Base-by-base conservation (phyloP, 768 basidiomycete genomes). In the Leccinellum luteum region DNA sequence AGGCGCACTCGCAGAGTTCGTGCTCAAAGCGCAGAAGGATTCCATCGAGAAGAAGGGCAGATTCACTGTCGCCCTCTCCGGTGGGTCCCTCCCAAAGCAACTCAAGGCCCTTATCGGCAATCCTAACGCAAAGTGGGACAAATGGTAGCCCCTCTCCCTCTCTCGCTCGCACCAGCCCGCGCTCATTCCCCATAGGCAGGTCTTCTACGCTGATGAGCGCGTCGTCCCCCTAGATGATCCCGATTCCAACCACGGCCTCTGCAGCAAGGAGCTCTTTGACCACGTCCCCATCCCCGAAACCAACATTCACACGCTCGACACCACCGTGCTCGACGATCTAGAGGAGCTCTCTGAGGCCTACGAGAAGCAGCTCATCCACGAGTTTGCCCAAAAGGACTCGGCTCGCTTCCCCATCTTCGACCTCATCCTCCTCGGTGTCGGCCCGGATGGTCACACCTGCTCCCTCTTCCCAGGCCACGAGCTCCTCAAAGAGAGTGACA, bases 351-450 rank as follows among this genome's bases (percentile, higher is more conserved):
- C 87, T 3, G 90, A 92, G 68, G 81, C 83, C 2, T 92, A 94
- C 70, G 90, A 92, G 72, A 83, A 86, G 66, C 78, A 84, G 69
- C 89, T 99, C 70, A 93, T 98, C 68, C 80, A 73, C 58, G 89
- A 90, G 70, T 99, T 99, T 69, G 97, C 95, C 0, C 86, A 89
- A 69, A 91, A 87, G 70, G 93, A 98, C 71, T 81, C 94, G 5
- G 96, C 96, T 17, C 87, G 95, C 59, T 98, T 98, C 82, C 97
- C 97, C 60, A 80, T 97, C 52, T 98, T 99, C 73, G 97, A 99
- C 71, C 85, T 99, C 70, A 90, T 98, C 76, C 85, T 99, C 45
- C 87, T 99, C 52, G 97, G 97, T 50, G 87, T 95, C 83, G 97
- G 97, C 30, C 92, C 91, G 6, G 97, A 98, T 71, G 96, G 96